Percentiles rank a stretch among this genome's conserved stretches.
phyloP scores from a whole-genome alignment of 371 early-diverging fungal genomes.

The Conidiobolus incongruus region DNA sequence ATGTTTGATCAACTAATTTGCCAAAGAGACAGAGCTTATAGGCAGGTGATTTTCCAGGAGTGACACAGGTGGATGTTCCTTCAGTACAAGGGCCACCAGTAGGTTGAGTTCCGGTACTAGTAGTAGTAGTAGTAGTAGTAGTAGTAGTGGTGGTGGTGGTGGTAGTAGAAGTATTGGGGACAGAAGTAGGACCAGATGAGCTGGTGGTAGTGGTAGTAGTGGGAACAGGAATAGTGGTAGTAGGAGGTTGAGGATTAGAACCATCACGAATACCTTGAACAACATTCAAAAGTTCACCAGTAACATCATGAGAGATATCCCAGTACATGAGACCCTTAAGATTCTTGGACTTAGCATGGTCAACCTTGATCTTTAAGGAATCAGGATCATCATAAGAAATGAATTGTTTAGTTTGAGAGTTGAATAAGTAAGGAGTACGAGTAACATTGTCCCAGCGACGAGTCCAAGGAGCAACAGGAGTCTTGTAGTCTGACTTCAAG shows the following conservation, averaged over 20 bases:
- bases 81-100: background rate
- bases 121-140: background rate
- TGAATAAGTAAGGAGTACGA: slow-evolving; percentile 49
- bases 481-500: slow-evolving; percentile 12
- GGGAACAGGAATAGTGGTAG: background rate
- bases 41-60: background rate
- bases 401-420: slow-evolving; percentile 18
- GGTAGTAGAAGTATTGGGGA: background rate
- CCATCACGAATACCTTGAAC: slow-evolving; percentile 2
- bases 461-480: slow-evolving; percentile 12
- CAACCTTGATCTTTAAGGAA: slow-evolving; percentile 27
- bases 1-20: too few relatives aligned
- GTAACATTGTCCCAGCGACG: slow-evolving; percentile 29
- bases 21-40: background rate
- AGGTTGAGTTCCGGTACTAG: too few relatives aligned
- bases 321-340: slow-evolving; percentile 41
- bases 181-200: background rate
- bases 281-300: slow-evolving; percentile 9
- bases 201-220: background rate
- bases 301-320: slow-evolving; percentile 20
- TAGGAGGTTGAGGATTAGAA: background rate
- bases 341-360: slow-evolving; percentile 22
- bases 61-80: background rate
- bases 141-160: background rate
- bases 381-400: slow-evolving; percentile 39